Evolutionary conservation across 352 stramenopile genomes (phyloP), one percentile per base, ranked within the genome.

Genomic region (Globisporangium takayamanum): DNA sequence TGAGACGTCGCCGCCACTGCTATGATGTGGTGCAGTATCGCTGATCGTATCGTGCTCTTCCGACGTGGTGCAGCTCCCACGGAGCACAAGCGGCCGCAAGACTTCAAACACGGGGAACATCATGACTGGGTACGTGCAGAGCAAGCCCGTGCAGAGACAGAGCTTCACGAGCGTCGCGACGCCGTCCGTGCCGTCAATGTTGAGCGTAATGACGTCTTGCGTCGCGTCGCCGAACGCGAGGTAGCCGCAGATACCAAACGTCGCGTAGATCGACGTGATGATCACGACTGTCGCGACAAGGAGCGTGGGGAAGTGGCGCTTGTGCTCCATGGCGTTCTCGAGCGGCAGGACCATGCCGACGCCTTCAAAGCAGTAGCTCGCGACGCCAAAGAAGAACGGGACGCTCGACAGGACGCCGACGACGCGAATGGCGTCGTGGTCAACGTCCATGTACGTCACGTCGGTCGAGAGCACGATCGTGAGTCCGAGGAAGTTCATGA

Each of bases 41-140:
- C 45, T 14, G 45, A 4, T 33, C 12, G 11, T 47, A 6, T 41
- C 41, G 5, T 25, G 33, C 51, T 25, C 33, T 3, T 20, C 39
- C 18, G 10, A 67, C 61, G 16, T 68, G 5, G 22, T 68, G 70
- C 46, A 76, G 12, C 33, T 68, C n/a, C 57, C 54, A 39, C 57
- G 64, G 5, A 33, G 28, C 6, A 87, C 14, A 25, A 78, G 47
- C 22, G 73, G 67, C 28, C 82, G 57, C 1, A 90, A 57, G n/a
- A 92, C 69, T n/a, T 84, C 84, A 64, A 93, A 94, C 6, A 97
- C 86, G 0, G 89, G 91, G 68, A 96, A 97, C 60, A 97, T 85
- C 91, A 97, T 97, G 25, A 97, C 76, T 4, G 91, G 91, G 59
- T 97, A 97, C 47, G 91, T 96, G 53, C 97, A 88, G 67, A 97